Evolutionary conservation across 2,329 filamentous ascomycete species (phyloP), one percentile per base, ranked within the genome.

Genomic region (Ilyonectria sp.): DNA sequence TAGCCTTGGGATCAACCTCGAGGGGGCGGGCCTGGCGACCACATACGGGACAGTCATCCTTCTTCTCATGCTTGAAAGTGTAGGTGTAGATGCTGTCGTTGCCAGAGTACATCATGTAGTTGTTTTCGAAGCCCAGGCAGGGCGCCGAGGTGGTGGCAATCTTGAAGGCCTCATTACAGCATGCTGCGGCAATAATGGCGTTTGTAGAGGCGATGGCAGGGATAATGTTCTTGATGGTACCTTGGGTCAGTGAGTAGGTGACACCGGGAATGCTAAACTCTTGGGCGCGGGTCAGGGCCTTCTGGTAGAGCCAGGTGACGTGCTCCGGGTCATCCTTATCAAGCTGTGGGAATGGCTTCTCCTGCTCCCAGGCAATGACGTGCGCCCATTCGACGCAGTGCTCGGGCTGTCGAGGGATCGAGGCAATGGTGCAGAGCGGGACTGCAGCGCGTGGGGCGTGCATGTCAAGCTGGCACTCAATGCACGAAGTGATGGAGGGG

Each of bases 21-120:
- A 98, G 85, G 29, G 92, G 91, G 59, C 94, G 92, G 4, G 96
- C 91, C 65, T 94, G 83, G 60, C 94, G 93, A 19, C 95, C 95
- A 77, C 96, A 99, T 7, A 98, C 96, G 2, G 96, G 94, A 72
- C 96, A 99, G 81, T 98, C 96, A 17, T 92, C 88, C 81, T 98
- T 98, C 84, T 93, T 94, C 82, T 98, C 92, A 76, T 97, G 94
- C 76, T 94, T 92, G 80, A 98, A 99, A 0, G 96, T 99, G 81
- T 97, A 98, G 0, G 96, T 99, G 84, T 99, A 99, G 72, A 99
- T 92, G 72, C 93, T 89, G 77, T 97, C 95, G 77, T 98, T 95
- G 53, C 97, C 96, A 13, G 94, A 97, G 81, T 99, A 99, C 93
- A 98, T 97, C 95, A 98, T 98, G 83, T 99, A 99, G 80, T 97